Conservation (phyloP, 148 eudicot species). For the Fallopia convolvulus region DNA sequence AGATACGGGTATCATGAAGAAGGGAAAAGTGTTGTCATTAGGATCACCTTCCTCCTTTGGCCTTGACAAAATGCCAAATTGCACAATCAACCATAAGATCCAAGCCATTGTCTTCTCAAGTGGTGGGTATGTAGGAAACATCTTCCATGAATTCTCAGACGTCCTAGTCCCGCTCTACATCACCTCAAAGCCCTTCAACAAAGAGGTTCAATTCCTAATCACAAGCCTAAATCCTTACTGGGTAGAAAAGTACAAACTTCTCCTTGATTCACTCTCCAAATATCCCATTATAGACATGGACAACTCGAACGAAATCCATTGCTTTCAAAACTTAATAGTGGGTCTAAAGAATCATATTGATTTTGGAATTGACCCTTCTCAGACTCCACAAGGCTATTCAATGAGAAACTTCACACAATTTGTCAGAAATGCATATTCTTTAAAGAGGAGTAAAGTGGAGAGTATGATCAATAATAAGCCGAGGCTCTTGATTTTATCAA, state of each 20-base stretch:
- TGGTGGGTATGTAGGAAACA: conserved; percentile 30
- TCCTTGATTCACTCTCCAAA: conserved; percentile 36
- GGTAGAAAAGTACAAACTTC: conserved; percentile 21
- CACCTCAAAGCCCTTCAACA: conserved; percentile 16
- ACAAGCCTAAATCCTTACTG: conserved; percentile 22
- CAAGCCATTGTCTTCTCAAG: conserved; percentile 30
- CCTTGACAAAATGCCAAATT: conserved; percentile 7
- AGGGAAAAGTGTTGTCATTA: not conserved
- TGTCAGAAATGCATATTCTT: conserved; percentile 25
- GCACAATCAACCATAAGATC: conserved; percentile 17
- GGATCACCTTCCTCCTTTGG: conserved; percentile 7
- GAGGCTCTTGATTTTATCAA: conserved; percentile 40
- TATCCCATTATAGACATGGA: conserved; percentile 38
- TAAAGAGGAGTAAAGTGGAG: conserved; percentile 24
- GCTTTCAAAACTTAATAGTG: conserved; percentile 39
- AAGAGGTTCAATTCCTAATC: conserved; percentile 35
- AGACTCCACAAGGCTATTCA: conserved; percentile 19
- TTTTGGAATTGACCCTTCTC: conserved; percentile 22
- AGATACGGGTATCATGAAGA: not conserved
- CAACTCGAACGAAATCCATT: conserved; percentile 25
- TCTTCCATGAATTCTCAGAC: conserved; percentile 29
- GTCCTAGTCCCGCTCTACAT: conserved; percentile 28
- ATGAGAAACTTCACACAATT: conserved; percentile 30
- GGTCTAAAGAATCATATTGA: conserved; percentile 43
- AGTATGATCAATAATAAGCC: conserved; percentile 19